Percentiles rank a stretch among this genome's conserved stretches.
Conservation (phyloP, 2,329 filamentous ascomycete species). For the Aurifilum marmelostoma region DNA sequence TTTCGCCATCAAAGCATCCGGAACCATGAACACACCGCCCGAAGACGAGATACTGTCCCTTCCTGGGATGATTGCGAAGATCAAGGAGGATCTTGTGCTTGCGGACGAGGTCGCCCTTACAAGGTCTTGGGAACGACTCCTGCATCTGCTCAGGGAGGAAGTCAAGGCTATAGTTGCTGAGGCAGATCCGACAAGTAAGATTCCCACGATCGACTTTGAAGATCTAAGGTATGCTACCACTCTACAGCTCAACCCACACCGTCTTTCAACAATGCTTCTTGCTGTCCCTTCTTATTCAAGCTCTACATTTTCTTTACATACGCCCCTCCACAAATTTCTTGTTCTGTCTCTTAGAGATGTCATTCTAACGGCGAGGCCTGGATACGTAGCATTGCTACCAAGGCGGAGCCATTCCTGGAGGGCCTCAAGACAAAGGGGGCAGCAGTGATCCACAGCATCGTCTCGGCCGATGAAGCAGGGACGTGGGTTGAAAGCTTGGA, state of each 20-base stretch:
- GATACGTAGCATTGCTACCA: background rate
- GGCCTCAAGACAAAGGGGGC: conserved; percentile 38
- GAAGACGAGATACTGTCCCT: conserved; percentile 36
- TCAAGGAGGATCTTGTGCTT: conserved; percentile 45
- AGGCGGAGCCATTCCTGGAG: conserved; percentile 34
- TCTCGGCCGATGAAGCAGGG: conserved; percentile 35
- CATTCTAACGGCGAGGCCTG: background rate
- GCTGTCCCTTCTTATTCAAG: background rate
- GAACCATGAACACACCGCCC: conserved; percentile 24
- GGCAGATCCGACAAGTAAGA: conserved; percentile 39
- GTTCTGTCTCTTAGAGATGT: background rate
- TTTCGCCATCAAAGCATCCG: background rate
- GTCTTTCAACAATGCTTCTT: background rate
- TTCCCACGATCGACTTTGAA: conserved; percentile 48
- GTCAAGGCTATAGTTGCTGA: conserved; percentile 41
- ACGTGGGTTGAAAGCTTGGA: conserved; percentile 55
- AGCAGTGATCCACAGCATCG: conserved; percentile 40
- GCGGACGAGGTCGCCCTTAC: conserved; percentile 44
- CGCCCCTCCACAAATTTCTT: background rate
- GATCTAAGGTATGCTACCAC: conserved; percentile 37
- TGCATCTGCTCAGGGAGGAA: conserved; percentile 42
- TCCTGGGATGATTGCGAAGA: conserved; percentile 44
- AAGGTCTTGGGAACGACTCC: conserved; percentile 45
- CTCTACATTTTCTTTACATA: background rate
- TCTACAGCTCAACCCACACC: background rate